Conservation (phyloP, 2,329 filamentous ascomycete species). For the Aspergillus brasiliensis region DNA sequence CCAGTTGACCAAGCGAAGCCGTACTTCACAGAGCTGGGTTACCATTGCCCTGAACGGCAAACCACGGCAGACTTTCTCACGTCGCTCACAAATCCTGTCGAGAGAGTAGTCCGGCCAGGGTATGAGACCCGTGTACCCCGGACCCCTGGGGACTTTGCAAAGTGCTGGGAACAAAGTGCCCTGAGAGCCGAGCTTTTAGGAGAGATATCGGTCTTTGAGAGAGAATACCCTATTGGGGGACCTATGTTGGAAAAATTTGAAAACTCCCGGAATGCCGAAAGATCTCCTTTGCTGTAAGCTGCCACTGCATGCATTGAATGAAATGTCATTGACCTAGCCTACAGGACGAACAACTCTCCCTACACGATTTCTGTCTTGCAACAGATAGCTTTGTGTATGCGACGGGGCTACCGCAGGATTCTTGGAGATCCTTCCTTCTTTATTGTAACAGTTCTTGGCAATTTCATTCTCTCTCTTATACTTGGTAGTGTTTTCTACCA, state of each 20-base stretch:
- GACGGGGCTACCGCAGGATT: constrained; percentile 74
- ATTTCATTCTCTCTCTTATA: constrained; percentile 69
- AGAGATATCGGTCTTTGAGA: constrained; percentile 10
- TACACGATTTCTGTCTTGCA: constrained; percentile 75
- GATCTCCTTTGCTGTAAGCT: constrained; percentile 2
- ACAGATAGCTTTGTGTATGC: constrained; percentile 75
- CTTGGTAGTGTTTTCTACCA: constrained; percentile 79
- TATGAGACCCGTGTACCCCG: constrained; percentile 44
- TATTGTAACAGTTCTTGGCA: constrained; percentile 63
- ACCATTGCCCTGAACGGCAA: constrained; percentile 64
- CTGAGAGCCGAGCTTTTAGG: constrained; percentile 1
- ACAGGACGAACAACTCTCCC: constrained; percentile 65
- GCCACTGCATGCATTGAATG: too few relatives aligned
- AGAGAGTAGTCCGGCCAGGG: constrained; percentile 7
- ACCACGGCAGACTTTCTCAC: constrained; percentile 39
- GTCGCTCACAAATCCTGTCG: constrained; percentile 1
- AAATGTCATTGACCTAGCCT: constrained; percentile 27
- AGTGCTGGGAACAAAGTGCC: constrained; percentile 53
- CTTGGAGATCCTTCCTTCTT: constrained; percentile 72
- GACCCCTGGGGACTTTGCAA: constrained; percentile 57
- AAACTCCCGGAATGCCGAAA: not conserved
- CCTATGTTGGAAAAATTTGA: constrained; percentile 33
- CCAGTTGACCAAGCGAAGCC: constrained; percentile 57
- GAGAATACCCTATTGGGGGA: not conserved
- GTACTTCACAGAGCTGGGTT: constrained; percentile 70